Evolutionary conservation across 805 yeast genomes (phyloP), one percentile per base, ranked within the genome.

Genomic region (Myxozyma sirexii): DNA sequence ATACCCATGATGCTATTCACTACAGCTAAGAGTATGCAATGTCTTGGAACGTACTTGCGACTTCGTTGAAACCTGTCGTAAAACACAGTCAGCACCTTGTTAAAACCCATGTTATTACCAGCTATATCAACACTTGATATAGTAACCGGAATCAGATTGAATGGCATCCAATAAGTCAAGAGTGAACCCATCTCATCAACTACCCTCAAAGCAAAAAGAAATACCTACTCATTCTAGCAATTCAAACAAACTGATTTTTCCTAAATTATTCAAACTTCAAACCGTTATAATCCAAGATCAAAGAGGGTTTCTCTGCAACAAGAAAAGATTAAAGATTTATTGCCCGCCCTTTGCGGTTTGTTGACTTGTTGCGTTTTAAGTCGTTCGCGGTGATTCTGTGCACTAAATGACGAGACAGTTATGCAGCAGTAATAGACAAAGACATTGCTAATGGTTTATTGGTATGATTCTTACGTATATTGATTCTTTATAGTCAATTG

Each of bases 1-100:
- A 4, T 8, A 5, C 27, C 42, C 7, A 13, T 37, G 6, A 12
- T 37, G 19, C 41, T 37, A 37, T 13, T 10, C 17, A 13, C 41
- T n/a, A 37, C 19, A 15, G 41, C 17, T 4, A n/a, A n/a, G n/a
- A n/a, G n/a, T n/a, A n/a, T n/a, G 45, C 3, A 24, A 31, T 17
- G 21, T n/a, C n/a, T n/a, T n/a, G n/a, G n/a, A n/a, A 49, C 33
- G 38, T 29, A 47, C 37, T 48, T n/a, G 49, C 59, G 27, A 41
- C n/a, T 23, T 42, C 43, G 35, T 31, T 41, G 37, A 41, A 24
- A 48, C 41, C 49, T 33, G 13, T 17, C 29, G 12, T 10, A 13
- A 23, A 27, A 23, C 4, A 8, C 13, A 46, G 33, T 27, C 19
- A 26, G 19, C 37, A 23, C 45, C 44, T n/a, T n/a, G n/a, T n/a